Conservation (phyloP, 768 basidiomycete species). For the Rhizopogon vulgaris region DNA sequence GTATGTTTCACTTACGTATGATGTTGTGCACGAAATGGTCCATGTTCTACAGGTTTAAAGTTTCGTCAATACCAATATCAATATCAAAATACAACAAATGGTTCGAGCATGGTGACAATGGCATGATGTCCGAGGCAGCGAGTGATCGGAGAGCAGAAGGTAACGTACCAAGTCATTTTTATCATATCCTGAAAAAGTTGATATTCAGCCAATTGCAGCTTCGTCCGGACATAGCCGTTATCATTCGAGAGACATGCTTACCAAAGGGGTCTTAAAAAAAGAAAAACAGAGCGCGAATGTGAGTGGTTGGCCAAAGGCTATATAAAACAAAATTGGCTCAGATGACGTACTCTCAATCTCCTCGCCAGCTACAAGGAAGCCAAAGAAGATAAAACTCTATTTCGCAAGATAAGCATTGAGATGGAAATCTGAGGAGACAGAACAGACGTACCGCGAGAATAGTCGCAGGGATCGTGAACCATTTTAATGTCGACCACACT, state of each 20-base stretch:
- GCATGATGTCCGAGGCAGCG: constrained; percentile 4
- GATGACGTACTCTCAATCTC: constrained; percentile 61
- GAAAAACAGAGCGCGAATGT: not conserved
- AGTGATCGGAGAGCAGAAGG: not conserved
- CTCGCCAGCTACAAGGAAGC: constrained; percentile 68
- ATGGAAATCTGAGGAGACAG: not conserved
- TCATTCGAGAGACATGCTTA: constrained; percentile 11
- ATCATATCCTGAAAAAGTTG: constrained; percentile 44
- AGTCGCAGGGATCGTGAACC: constrained; percentile 63
- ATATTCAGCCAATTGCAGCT: not conserved
- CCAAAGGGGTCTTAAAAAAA: constrained; percentile 39
- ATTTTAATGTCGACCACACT: constrained; percentile 46
- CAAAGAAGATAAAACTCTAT: constrained; percentile 66
- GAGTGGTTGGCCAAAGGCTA: not conserved
- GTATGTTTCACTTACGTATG: constrained; percentile 40
- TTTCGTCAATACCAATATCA: constrained; percentile 1
- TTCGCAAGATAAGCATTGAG: constrained; percentile 2
- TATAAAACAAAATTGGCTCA: not conserved
- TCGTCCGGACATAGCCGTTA: not conserved
- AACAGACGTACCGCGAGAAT: constrained; percentile 36
- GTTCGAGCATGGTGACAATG: not conserved
- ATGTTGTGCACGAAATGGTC: constrained; percentile 69
- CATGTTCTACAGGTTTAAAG: constrained; percentile 38
- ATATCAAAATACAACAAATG: not conserved
- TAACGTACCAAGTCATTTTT: constrained; percentile 60